These are phyloP conservation scores for Trypethelium eluteriae DNA, from an alignment of 495 filamentous ascomycete species.

Conservation along the genomic window DNA sequence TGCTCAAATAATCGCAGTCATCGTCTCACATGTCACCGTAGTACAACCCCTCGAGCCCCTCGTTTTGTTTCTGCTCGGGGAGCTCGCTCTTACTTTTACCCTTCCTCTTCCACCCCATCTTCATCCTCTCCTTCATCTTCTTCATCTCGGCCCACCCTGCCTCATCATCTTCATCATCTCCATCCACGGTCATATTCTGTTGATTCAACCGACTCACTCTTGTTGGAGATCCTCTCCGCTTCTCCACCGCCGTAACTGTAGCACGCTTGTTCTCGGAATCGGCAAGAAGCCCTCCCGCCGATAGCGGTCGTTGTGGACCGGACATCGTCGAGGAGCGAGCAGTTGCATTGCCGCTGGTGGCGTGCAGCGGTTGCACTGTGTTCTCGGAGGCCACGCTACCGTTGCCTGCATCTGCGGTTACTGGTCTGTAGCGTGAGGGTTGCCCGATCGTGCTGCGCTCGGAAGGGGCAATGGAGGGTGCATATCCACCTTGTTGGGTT, in stretches of 20 bases:
- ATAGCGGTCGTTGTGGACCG: not conserved
- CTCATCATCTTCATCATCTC: constrained; percentile 74
- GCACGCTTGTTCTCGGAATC: constrained; percentile 29
- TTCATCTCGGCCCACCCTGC: constrained; percentile 80
- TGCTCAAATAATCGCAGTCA: not conserved
- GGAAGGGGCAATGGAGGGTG: constrained; percentile 77
- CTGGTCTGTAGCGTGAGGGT: constrained; percentile 86
- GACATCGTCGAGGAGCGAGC: constrained; percentile 10
- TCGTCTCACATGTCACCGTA: not conserved
- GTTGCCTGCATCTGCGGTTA: constrained; percentile 46
- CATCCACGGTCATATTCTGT: not conserved
- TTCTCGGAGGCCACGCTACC: constrained; percentile 35
- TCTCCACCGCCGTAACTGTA: constrained; percentile 9
- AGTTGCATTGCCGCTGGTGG: constrained; percentile 3
- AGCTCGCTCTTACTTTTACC: constrained; percentile 15
- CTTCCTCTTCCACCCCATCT: constrained; percentile 62
- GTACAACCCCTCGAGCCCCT: not conserved
- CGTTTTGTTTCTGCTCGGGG: not conserved
- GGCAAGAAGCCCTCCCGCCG: constrained; percentile 19
- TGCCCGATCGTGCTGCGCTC: constrained; percentile 90
- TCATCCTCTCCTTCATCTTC: constrained; percentile 74
- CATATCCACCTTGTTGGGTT: constrained; percentile 45
- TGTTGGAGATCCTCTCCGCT: not conserved
- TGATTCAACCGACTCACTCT: constrained; percentile 1
- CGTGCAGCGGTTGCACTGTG: constrained; percentile 24